Evolutionary conservation across 495 filamentous ascomycete species (phyloP).

Genomic region (Bacidia rubella): DNA sequence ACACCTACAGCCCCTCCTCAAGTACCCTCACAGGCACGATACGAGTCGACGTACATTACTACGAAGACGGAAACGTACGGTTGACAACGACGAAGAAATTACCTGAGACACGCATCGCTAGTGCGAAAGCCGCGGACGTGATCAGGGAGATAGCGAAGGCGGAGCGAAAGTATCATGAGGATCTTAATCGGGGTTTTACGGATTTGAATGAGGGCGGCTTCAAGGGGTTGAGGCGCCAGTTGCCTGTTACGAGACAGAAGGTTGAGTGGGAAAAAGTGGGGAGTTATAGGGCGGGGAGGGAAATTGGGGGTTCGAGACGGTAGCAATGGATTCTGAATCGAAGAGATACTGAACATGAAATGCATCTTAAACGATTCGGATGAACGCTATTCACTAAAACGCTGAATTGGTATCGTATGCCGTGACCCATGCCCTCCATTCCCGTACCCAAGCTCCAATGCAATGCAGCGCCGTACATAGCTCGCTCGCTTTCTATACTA

Average conservation of each 20-base stretch:
- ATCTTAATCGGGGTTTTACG: constrained; percentile 81
- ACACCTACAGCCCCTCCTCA: constrained; percentile 56
- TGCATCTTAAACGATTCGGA: background rate
- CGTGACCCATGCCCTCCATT: background rate
- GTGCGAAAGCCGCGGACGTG: constrained; percentile 39
- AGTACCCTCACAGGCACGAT: constrained; percentile 50
- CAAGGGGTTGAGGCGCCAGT: constrained; percentile 79
- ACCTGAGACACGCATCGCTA: constrained; percentile 8
- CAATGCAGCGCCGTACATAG: constrained; percentile 4
- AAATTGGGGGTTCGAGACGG: constrained; percentile 17
- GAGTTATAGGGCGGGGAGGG: constrained; percentile 58
- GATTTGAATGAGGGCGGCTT: constrained; percentile 85
- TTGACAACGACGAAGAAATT: constrained; percentile 73
- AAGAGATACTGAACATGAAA: background rate
- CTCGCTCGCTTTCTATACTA: background rate
- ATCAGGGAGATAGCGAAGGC: constrained; percentile 57
- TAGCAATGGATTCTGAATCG: background rate
- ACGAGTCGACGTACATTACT: constrained; percentile 93
- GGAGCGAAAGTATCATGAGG: constrained; percentile 92
- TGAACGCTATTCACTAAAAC: constrained; percentile 14
- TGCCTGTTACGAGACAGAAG: constrained; percentile 95
- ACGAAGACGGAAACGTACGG: constrained; percentile 97
- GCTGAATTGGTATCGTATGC: background rate
- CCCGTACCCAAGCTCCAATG: constrained; percentile 4
- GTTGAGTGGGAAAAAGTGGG: constrained; percentile 99